phyloP scores from a whole-genome alignment of 768 basidiomycete species.

The Pisolithus microcarpus region DNA sequence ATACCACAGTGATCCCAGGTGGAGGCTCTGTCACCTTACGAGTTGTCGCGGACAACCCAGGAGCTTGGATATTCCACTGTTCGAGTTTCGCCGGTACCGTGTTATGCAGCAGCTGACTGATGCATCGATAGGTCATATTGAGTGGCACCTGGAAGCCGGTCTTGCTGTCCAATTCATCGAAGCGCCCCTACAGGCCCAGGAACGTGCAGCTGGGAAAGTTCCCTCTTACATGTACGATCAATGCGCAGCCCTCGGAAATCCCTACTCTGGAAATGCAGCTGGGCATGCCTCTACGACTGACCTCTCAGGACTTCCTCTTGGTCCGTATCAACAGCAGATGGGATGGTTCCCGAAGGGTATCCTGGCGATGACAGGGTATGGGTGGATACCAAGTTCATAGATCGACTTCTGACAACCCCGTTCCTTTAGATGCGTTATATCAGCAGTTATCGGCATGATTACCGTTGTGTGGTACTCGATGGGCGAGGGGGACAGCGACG shows the following conservation, averaged over 20 bases:
- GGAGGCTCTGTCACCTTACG: slow-evolving; percentile 65
- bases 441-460: slow-evolving; percentile 76
- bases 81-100: slow-evolving; percentile 20
- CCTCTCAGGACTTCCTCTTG: slow-evolving; percentile 53
- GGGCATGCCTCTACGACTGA: slow-evolving; percentile 67
- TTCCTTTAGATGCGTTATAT: slow-evolving; percentile 62
- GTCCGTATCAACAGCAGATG: slow-evolving; percentile 65
- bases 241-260: slow-evolving; percentile 55
- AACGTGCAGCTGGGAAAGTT: slow-evolving; percentile 34
- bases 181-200: slow-evolving; percentile 67
- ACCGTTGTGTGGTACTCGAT: slow-evolving; percentile 82
- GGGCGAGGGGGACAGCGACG: slow-evolving; percentile 67
- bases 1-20: slow-evolving; percentile 75
- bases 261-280: slow-evolving; percentile 78
- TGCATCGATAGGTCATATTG: slow-evolving; percentile 55
- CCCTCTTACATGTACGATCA: slow-evolving; percentile 65
- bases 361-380: slow-evolving; percentile 65
- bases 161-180: slow-evolving; percentile 82
- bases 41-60: slow-evolving; percentile 86
- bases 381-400: neutral
- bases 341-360: slow-evolving; percentile 74
- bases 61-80: slow-evolving; percentile 84
- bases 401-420: slow-evolving; percentile 11
- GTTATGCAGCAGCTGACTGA: neutral
- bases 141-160: slow-evolving; percentile 81